Evolutionary conservation across 768 basidiomycete genomes (phyloP).

Genomic region (Auricularia cornea): DNA sequence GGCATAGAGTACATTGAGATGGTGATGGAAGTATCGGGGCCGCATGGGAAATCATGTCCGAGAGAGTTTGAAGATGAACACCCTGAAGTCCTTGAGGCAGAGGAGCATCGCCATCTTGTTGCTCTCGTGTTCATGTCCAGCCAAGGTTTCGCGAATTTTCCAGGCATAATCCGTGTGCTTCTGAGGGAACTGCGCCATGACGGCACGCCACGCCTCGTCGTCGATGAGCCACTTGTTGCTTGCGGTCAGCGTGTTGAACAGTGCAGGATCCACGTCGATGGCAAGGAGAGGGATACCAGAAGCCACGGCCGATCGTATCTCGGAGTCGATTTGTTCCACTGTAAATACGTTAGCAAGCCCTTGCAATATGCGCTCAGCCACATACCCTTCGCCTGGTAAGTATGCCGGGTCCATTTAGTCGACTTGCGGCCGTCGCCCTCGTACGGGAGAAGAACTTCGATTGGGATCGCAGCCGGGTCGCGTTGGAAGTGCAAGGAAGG

Average conservation of each 20-base stretch:
- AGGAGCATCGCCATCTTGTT: neutral
- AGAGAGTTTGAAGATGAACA: neutral
- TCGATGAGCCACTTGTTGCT: constrained; percentile 58
- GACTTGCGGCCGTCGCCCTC: constrained; percentile 58
- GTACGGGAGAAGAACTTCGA: constrained; percentile 51
- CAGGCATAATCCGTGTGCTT: constrained; percentile 53
- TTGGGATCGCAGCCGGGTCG: neutral
- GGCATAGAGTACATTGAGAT: too few species aligned
- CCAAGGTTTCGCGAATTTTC: constrained; percentile 47
- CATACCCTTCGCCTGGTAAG: constrained; percentile 17
- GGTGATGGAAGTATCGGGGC: too few species aligned
- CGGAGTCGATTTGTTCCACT: constrained; percentile 58
- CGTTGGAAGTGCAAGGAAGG: neutral
- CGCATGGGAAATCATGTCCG: neutral
- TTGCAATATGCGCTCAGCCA: neutral
- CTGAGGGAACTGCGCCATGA: constrained; percentile 46
- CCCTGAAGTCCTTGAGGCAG: neutral
- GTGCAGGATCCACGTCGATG: constrained; percentile 51
- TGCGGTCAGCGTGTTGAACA: constrained; percentile 53
- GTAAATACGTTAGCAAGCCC: neutral
- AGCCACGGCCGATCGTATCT: constrained; percentile 49
- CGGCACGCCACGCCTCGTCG: constrained; percentile 64
- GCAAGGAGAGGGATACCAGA: constrained; percentile 57
- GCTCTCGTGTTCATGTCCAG: neutral
- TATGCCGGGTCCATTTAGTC: constrained; percentile 47